Conservation (phyloP, 1,284 basidiomycete genomes). For the Leccinum solheimii region DNA sequence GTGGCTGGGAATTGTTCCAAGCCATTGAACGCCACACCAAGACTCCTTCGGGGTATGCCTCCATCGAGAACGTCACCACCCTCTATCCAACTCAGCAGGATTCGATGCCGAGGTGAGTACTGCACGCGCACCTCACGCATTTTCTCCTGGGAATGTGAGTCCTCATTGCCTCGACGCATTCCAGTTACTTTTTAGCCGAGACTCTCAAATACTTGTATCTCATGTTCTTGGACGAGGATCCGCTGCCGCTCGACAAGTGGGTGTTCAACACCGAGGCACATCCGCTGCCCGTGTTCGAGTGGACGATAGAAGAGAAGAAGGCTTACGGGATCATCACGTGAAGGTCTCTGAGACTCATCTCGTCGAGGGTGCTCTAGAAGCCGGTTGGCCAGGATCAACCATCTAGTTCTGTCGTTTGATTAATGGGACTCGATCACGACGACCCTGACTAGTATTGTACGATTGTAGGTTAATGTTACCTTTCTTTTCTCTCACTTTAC, state of each 20-base stretch:
- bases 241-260: constrained; percentile 68
- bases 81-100: constrained; percentile 23
- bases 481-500: background rate
- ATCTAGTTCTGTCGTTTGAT: background rate
- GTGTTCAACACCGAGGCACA: constrained; percentile 89
- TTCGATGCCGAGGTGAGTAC: constrained; percentile 14
- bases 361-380: background rate
- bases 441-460: background rate
- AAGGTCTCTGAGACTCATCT: background rate
- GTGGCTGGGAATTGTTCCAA: constrained; percentile 75
- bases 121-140: background rate
- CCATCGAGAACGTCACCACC: constrained; percentile 49
- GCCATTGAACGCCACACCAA: constrained; percentile 62
- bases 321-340: constrained; percentile 34
- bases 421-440: background rate
- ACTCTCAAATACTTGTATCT: constrained; percentile 71
- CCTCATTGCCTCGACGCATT: background rate
- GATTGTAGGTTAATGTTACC: background rate
- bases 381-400: background rate
- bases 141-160: background rate
- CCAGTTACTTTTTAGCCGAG: constrained; percentile 74
- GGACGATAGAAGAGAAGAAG: constrained; percentile 51
- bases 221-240: constrained; percentile 56
- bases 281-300: constrained; percentile 72
- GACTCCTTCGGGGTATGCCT: constrained; percentile 58